A percentile compares a stretch with the other conserved stretches of the same genome.
Evolutionary conservation across 345 rosid species (phyloP).

Genomic region (Aquilaria malaccensis): DNA sequence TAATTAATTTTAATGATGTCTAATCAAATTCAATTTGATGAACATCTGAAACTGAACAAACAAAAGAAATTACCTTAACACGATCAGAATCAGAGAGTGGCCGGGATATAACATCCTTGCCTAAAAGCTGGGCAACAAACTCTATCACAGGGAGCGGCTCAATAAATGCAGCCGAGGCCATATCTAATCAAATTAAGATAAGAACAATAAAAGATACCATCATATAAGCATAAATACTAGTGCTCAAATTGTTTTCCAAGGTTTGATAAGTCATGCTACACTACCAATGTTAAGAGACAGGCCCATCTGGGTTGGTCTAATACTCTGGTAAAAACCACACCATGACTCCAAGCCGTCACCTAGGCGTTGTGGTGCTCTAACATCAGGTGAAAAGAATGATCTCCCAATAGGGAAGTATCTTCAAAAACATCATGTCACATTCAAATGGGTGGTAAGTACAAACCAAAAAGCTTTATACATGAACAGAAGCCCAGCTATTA

Average conservation of each 20-base stretch:
- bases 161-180: slow-evolving; percentile 97
- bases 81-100: slow-evolving; percentile 91
- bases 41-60: slow-evolving; percentile 1
- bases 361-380: slow-evolving; percentile 66
- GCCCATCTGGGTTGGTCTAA: slow-evolving; percentile 99
- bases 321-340: slow-evolving; percentile 98
- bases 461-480: not conserved
- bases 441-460: not conserved
- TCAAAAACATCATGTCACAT: slow-evolving; percentile 4
- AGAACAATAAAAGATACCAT: slow-evolving; percentile 3
- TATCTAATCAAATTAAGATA: slow-evolving; percentile 35
- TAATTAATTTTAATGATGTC: slow-evolving; percentile 6
- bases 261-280: not conserved
- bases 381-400: slow-evolving; percentile 88
- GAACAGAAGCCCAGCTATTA: not conserved
- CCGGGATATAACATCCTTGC: slow-evolving; percentile 69
- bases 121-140: slow-evolving; percentile 87
- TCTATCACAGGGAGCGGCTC: slow-evolving; percentile 98
- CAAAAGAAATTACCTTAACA: slow-evolving; percentile 50
- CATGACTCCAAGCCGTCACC: slow-evolving; percentile 98
- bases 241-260: too few relatives aligned
- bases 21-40: slow-evolving; percentile 10
- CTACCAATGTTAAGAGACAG: slow-evolving; percentile 88
- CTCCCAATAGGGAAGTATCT: slow-evolving; percentile 85
- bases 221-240: not conserved